A percentile compares a stretch with the other conserved stretches of the same genome.
phyloP scores from a whole-genome alignment of 495 filamentous ascomycete species.

The Penicillium nucicola region DNA sequence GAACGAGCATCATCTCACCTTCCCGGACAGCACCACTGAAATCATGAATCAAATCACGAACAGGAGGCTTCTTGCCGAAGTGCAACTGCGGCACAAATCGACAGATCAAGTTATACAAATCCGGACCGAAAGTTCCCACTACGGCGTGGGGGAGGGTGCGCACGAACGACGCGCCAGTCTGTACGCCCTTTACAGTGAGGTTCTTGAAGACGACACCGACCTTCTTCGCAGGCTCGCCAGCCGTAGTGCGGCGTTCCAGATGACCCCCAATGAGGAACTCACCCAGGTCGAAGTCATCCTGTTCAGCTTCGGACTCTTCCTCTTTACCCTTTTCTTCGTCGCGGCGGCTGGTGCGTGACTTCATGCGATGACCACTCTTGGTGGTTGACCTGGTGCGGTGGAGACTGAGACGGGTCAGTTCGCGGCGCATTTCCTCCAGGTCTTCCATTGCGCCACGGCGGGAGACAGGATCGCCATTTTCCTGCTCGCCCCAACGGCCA shows the following conservation, averaged over 20 bases:
- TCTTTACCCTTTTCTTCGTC: constrained; percentile 37
- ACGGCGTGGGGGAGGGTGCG: constrained; percentile 75
- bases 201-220: constrained; percentile 82
- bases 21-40: constrained; percentile 76
- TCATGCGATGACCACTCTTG: constrained; percentile 20
- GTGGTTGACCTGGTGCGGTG: constrained; percentile 42
- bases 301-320: constrained; percentile 21
- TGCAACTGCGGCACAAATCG: constrained; percentile 62
- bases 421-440: constrained; percentile 62
- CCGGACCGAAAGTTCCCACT: constrained; percentile 79
- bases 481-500: constrained; percentile 75
- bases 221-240: constrained; percentile 70
- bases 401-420: constrained; percentile 58
- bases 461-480: constrained; percentile 61
- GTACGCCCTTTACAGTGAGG: constrained; percentile 71
- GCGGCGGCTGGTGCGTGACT: constrained; percentile 25
- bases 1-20: constrained; percentile 81
- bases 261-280: constrained; percentile 76
- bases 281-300: constrained; percentile 63
- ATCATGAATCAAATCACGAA: constrained; percentile 65
- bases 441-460: constrained; percentile 66
- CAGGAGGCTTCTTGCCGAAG: constrained; percentile 47
- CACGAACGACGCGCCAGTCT: constrained; percentile 64
- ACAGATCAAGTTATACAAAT: constrained; percentile 68
- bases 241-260: constrained; percentile 71